Evolutionary conservation across 768 basidiomycete genomes (phyloP), one percentile per base, ranked within the genome.

Genomic region (Suillus cothurnatus): DNA sequence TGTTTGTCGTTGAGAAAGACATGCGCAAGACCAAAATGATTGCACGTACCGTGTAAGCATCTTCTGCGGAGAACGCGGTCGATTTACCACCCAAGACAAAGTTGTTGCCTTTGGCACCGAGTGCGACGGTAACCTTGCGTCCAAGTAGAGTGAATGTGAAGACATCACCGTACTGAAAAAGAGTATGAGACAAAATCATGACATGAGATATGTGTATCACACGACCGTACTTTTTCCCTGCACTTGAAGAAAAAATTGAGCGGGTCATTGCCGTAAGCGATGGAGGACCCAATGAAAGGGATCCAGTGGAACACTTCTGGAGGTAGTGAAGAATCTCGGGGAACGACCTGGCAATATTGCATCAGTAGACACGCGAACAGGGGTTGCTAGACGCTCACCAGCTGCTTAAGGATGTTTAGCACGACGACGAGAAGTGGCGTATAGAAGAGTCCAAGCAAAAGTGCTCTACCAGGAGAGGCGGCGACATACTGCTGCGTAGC

Each of bases 121-220:
- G 84, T 3, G 94, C 89, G 61, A 96, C 95, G 2, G 97, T 99
- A 69, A 98, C 87, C 61, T 87, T 88, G 66, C 94, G 88, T 47
- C 97, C 97, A 62, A 98, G 79, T 9, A 99, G 80, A 49, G 95
- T 82, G 79, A 97, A 99, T 1, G 96, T 96, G 82, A 99, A 99
- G n/a, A 99, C 88, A 67, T 97, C 86, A 64, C 97, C 97, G 72
- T 99, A 90, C 97, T 99, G 65, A 39, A 32, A 28, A 49, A 26
- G 6, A 38, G 66, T 52, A 23, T 23, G 38, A 28, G 31, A 39
- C 34, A 36, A 67, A 23, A 38, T 32, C 19, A 23, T 14, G 45
- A 1, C 17, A 59, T 59, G 58, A 41, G 38, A 59, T 23, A 15
- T 55, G 8, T 39, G 32, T 1, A 39, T 36, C 23, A 65, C 32